These are phyloP conservation scores for Aquilaria malaccensis DNA, from an alignment of 345 rosid species.

Conservation along the genomic window DNA sequence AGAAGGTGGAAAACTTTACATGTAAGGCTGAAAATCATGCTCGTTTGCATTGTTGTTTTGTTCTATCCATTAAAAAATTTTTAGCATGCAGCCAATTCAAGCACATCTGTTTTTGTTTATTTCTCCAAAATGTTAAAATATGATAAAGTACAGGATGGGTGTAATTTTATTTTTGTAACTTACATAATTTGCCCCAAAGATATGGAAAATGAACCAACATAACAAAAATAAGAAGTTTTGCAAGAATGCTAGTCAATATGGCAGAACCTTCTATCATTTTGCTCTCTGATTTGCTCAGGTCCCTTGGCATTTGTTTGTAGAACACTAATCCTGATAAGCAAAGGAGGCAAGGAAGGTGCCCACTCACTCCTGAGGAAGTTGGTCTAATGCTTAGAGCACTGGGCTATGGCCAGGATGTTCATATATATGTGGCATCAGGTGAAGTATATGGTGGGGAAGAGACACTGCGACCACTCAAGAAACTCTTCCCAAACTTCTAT, in stretches of 20 bases:
- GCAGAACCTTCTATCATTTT: too few relatives aligned
- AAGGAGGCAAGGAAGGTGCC: slow-evolving; percentile 97
- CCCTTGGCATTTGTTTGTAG: slow-evolving; percentile 31
- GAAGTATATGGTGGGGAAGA: slow-evolving; percentile 88
- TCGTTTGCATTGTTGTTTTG: background rate
- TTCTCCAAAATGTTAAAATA: too few relatives aligned
- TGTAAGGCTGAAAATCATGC: slow-evolving; percentile 39
- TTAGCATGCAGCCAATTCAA: too few relatives aligned
- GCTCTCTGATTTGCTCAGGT: too few relatives aligned
- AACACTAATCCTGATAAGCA: slow-evolving; percentile 70
- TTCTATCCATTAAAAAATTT: too few relatives aligned
- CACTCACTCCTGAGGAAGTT: slow-evolving; percentile 93
- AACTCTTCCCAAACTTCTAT: slow-evolving; percentile 81
- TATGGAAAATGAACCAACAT: too few relatives aligned
- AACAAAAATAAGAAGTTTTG: too few relatives aligned
- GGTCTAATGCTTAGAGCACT: slow-evolving; percentile 95
- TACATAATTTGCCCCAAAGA: too few relatives aligned
- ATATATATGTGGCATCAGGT: slow-evolving; percentile 97
- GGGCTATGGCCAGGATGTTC: slow-evolving; percentile 86
- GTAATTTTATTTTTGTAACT: too few relatives aligned
- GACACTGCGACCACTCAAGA: slow-evolving; percentile 73
- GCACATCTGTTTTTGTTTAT: too few relatives aligned
- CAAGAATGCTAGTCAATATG: too few relatives aligned
- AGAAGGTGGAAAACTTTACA: slow-evolving; percentile 98
- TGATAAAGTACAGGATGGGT: too few relatives aligned